A percentile compares a stretch with the other conserved stretches of the same genome.
These are phyloP conservation scores for Luzula sylvatica DNA, from an alignment of 176 grass and related monocot species.

Conservation along the genomic window DNA sequence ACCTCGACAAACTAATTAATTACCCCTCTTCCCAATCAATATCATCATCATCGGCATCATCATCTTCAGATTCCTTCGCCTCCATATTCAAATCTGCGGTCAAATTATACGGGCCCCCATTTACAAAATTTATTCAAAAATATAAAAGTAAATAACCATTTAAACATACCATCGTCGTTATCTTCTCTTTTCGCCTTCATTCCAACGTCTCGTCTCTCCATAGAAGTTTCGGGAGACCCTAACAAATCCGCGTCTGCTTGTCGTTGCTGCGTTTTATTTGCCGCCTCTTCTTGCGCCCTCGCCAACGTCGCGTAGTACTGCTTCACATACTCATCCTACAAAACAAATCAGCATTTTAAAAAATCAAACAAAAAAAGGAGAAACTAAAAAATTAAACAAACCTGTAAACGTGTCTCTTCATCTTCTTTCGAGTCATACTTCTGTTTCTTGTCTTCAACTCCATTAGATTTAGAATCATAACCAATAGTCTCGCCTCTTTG, in stretches of 20 bases:
- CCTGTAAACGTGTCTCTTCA: neutral
- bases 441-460: slow-evolving; percentile 73
- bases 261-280: too few species aligned
- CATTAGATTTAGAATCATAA: slow-evolving; percentile 7
- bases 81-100: slow-evolving; percentile 70
- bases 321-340: slow-evolving; percentile 86
- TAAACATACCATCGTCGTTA: too few species aligned
- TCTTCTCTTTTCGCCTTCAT: slow-evolving; percentile 69
- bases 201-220: slow-evolving; percentile 44
- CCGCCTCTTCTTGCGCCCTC: slow-evolving; percentile 46
- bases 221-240: slow-evolving; percentile 32
- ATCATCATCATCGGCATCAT: slow-evolving; percentile 46
- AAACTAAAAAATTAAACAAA: too few species aligned
- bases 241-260: slow-evolving; percentile 14
- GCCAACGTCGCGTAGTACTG: slow-evolving; percentile 79
- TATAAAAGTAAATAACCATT: slow-evolving; percentile 50
- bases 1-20: too few species aligned
- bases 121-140: too few species aligned
- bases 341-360: too few species aligned
- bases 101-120: slow-evolving; percentile 37
- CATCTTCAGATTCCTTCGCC: slow-evolving; percentile 72
- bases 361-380: too few species aligned
- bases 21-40: slow-evolving; percentile 78
- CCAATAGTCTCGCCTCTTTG: slow-evolving; percentile 71
- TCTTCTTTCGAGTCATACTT: neutral